Evolutionary conservation across 306 rosid genomes (phyloP).

Genomic region (Spatholobus suberectus): DNA sequence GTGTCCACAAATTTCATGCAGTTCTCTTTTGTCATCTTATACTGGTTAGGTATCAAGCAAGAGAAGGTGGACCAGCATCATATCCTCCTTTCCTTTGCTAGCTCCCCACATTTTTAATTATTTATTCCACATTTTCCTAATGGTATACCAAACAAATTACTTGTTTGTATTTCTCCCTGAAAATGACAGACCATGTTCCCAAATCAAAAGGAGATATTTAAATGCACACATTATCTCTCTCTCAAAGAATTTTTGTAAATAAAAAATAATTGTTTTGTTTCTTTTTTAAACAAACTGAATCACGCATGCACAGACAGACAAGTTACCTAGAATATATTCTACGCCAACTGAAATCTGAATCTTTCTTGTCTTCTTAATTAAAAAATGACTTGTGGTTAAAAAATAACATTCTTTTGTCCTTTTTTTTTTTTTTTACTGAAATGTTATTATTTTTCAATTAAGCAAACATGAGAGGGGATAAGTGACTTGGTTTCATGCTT

Average conservation of each 20-base stretch:
- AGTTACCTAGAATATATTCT: conserved; percentile 2
- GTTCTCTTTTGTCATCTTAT: conserved; percentile 17
- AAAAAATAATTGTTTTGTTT: not conserved
- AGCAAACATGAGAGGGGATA: too few species aligned
- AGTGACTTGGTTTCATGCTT: too few species aligned
- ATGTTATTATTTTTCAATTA: too few species aligned
- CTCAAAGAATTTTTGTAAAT: not conserved
- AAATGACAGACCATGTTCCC: conserved; percentile 28
- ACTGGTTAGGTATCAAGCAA: not conserved
- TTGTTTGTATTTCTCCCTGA: conserved; percentile 34
- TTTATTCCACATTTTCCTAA: not conserved
- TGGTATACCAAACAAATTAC: not conserved
- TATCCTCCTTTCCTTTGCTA: not conserved
- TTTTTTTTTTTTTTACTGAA: not conserved
- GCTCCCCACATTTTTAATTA: conserved; percentile 16
- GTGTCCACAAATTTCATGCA: conserved; percentile 48
- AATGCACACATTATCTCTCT: not conserved
- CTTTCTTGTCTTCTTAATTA: not conserved
- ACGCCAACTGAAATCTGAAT: too few species aligned
- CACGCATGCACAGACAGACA: not conserved
- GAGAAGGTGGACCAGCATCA: conserved; percentile 29
- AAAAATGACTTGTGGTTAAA: not conserved
- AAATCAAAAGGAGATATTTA: conserved; percentile 9
- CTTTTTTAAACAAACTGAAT: not conserved
- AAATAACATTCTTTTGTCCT: not conserved